A percentile compares a stretch with the other conserved stretches of the same genome.
These are phyloP conservation scores for Phytophthora uliginosa DNA, from an alignment of 352 stramenopile genomes.

Conservation along the genomic window DNA sequence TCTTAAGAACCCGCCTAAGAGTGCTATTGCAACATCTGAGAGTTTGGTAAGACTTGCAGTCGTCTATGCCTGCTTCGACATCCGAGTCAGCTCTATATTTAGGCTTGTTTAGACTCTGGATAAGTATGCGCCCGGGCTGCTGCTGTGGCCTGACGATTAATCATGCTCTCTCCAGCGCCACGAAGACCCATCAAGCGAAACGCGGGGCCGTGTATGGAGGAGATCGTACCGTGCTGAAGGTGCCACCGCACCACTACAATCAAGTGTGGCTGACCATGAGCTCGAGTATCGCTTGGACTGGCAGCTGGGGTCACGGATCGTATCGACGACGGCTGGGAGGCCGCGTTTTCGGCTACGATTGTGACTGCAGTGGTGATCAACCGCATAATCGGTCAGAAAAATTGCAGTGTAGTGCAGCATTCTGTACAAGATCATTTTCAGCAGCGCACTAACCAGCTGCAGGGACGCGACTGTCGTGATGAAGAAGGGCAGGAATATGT, in stretches of 20 bases:
- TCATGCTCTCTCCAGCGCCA: slow-evolving; percentile 54
- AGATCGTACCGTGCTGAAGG: slow-evolving; percentile 67
- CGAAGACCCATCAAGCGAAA: slow-evolving; percentile 62
- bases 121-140: slow-evolving; percentile 11
- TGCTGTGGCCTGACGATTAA: slow-evolving; percentile 33
- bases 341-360: slow-evolving; percentile 71
- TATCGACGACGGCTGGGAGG: slow-evolving; percentile 63
- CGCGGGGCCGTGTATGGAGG: slow-evolving; percentile 61
- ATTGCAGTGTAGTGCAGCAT: no score
- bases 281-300: slow-evolving; percentile 67
- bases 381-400: slow-evolving; percentile 74
- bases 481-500: no score
- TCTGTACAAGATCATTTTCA: no score
- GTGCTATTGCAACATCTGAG: neutral
- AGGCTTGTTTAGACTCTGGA: slow-evolving; percentile 1
- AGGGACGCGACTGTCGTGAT: no score
- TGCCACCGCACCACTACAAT: slow-evolving; percentile 66
- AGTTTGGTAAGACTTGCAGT: slow-evolving; percentile 10
- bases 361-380: slow-evolving; percentile 74
- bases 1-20: no score
- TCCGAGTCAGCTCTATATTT: slow-evolving; percentile 15
- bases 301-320: slow-evolving; percentile 68
- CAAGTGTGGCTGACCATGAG: slow-evolving; percentile 79
- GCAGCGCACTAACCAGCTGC: no score
- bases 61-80: slow-evolving; percentile 22